Conservation (phyloP, 768 basidiomycete genomes). For the Termitomyces sp. region DNA sequence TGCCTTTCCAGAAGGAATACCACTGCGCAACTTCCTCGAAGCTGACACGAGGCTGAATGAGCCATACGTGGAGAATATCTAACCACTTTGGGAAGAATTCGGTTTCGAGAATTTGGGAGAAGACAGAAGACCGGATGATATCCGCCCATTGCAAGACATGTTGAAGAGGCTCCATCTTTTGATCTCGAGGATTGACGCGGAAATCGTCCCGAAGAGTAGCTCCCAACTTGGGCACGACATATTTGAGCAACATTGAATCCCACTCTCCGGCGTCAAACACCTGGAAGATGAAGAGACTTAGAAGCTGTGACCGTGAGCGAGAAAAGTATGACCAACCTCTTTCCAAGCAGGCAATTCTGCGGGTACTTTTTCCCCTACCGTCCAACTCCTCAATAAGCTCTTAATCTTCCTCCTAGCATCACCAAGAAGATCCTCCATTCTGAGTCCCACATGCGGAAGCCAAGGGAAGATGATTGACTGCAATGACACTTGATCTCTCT, state of each 20-base stretch:
- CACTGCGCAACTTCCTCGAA: conserved; percentile 92
- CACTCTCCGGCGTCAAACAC: conserved; percentile 81
- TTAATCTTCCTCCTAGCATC: conserved; percentile 88
- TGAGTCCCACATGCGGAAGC: conserved; percentile 83
- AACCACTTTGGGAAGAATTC: conserved; percentile 99
- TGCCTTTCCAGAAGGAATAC: conserved; percentile 86
- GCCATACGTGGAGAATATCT: conserved; percentile 87
- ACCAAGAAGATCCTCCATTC: conserved; percentile 81
- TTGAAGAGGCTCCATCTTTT: conserved; percentile 81
- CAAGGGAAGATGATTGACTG: conserved; percentile 91
- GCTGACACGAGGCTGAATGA: conserved; percentile 82
- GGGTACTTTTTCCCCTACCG: conserved; percentile 66
- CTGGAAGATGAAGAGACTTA: conserved; percentile 26
- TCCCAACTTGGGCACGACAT: conserved; percentile 89
- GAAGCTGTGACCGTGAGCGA: background rate
- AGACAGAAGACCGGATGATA: conserved; percentile 70
- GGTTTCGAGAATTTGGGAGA: conserved; percentile 80
- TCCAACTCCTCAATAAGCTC: conserved; percentile 74
- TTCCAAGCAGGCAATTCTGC: conserved; percentile 79
- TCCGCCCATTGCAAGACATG: conserved; percentile 74
- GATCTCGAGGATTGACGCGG: conserved; percentile 85
- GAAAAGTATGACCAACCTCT: conserved; percentile 47
- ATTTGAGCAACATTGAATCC: conserved; percentile 88
- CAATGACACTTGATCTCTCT: conserved; percentile 54
- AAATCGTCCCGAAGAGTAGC: conserved; percentile 80